phyloP scores from a whole-genome alignment of 1,284 basidiomycete species.

The Dichomitus squalens region DNA sequence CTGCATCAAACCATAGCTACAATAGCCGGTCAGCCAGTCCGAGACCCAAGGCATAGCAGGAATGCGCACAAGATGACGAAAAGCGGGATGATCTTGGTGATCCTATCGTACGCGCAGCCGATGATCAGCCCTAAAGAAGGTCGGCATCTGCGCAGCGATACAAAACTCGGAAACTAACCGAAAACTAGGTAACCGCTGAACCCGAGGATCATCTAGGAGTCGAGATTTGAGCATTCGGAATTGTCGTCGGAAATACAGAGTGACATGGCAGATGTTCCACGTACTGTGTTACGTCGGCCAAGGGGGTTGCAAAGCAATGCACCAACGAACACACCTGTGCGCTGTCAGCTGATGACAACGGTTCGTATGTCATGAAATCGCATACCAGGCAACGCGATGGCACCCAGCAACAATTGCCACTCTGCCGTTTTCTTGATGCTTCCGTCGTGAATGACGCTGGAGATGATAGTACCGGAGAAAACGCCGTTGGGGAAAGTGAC shows the following conservation, averaged over 20 bases:
- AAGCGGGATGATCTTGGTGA: conserved; percentile 64
- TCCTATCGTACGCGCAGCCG: conserved; percentile 67
- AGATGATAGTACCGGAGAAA: conserved; percentile 64
- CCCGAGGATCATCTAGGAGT: conserved; percentile 68
- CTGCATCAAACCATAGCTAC: conserved; percentile 69
- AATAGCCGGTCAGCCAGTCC: conserved; percentile 14
- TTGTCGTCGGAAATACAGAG: neutral
- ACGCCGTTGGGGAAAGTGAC: conserved; percentile 77
- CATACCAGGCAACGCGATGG: conserved; percentile 67
- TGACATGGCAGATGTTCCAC: conserved; percentile 17
- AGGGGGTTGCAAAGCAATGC: conserved; percentile 64
- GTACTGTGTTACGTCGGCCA: conserved; percentile 64
- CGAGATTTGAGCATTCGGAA: conserved; percentile 6
- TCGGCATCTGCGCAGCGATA: neutral
- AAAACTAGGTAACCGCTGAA: conserved; percentile 77
- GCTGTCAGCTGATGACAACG: neutral
- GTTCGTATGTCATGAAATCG: neutral
- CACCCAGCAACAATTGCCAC: conserved; percentile 71
- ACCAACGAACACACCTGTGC: conserved; percentile 50
- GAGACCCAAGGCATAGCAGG: conserved; percentile 8
- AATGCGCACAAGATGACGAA: conserved; percentile 65
- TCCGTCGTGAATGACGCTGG: conserved; percentile 53
- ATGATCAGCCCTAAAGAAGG: conserved; percentile 54
- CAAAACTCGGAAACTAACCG: conserved; percentile 40
- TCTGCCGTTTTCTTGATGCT: conserved; percentile 63